Conservation (phyloP, 2,329 filamentous ascomycete species). For the Ascochyta fabae region DNA sequence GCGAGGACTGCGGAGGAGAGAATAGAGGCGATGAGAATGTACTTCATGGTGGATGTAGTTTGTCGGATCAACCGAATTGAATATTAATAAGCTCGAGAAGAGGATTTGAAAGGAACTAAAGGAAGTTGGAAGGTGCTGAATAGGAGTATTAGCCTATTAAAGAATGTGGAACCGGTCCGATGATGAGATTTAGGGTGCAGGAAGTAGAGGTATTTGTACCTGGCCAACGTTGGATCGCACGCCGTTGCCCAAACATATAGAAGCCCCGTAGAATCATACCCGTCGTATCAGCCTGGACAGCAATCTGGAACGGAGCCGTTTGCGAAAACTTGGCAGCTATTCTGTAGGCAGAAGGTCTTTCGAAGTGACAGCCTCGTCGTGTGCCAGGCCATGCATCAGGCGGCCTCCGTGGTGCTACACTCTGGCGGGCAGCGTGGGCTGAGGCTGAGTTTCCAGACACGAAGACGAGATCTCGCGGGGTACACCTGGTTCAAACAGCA, state of each 20-base stretch:
- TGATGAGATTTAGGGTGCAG: slow-evolving; percentile 20
- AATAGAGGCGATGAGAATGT: slow-evolving; percentile 44
- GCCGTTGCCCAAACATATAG: slow-evolving; percentile 15
- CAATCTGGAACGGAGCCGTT: slow-evolving; percentile 18
- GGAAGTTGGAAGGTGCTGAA: slow-evolving; percentile 25
- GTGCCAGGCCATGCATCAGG: slow-evolving; percentile 25
- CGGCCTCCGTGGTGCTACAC: slow-evolving; percentile 6
- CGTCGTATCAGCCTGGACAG: slow-evolving; percentile 4
- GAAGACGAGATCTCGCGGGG: slow-evolving; percentile 18
- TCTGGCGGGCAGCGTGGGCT: slow-evolving; percentile 7
- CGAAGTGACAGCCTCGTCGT: slow-evolving; percentile 21
- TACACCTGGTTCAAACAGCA: slow-evolving; percentile 3
- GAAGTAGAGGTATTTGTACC: slow-evolving; percentile 33
- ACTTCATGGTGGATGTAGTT: slow-evolving; percentile 42
- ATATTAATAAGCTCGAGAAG: slow-evolving; percentile 19
- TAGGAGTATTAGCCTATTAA: slow-evolving; percentile 33
- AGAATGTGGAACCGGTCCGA: slow-evolving; percentile 41
- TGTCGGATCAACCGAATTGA: slow-evolving; percentile 26
- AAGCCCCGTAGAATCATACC: slow-evolving; percentile 6
- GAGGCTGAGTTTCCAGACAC: slow-evolving; percentile 18
- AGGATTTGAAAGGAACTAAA: slow-evolving; percentile 13
- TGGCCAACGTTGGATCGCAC: not conserved
- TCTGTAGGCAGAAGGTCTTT: slow-evolving; percentile 21
- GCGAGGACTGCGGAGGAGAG: slow-evolving; percentile 42
- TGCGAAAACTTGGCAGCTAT: slow-evolving; percentile 26